Conservation (phyloP, 2,329 filamentous ascomycete genomes). For the Myriosclerotinia duriaeana region DNA sequence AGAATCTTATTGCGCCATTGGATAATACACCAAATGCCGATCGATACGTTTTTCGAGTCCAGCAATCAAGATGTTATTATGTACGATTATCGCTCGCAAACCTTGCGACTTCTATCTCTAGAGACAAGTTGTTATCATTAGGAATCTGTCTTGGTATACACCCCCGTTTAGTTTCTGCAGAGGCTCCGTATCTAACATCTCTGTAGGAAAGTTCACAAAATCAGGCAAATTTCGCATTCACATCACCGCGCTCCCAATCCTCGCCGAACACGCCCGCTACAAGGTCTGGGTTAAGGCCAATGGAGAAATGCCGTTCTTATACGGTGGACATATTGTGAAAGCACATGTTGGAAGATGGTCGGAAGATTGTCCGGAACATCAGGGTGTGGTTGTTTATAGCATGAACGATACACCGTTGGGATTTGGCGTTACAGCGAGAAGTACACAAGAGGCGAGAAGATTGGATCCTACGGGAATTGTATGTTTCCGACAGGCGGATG, state of each 20-base stretch:
- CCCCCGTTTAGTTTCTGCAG: not conserved
- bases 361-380: conserved; percentile 90
- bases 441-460: conserved; percentile 77
- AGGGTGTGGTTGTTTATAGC: conserved; percentile 83
- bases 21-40: conserved; percentile 67
- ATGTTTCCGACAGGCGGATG: conserved; percentile 88
- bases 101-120: conserved; percentile 79
- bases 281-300: conserved; percentile 98
- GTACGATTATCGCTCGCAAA: conserved; percentile 87
- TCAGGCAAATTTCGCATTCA: conserved; percentile 93
- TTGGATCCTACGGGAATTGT: conserved; percentile 88
- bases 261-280: conserved; percentile 88
- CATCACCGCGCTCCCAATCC: conserved; percentile 81
- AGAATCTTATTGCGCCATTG: conserved; percentile 75
- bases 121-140: conserved; percentile 80
- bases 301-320: conserved; percentile 96
- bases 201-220: conserved; percentile 86
- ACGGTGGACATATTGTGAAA: conserved; percentile 86
- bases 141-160: conserved; percentile 73
- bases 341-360: conserved; percentile 76
- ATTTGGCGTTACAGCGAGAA: conserved; percentile 88
- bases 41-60: conserved; percentile 81
- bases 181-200: conserved; percentile 26
- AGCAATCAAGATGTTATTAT: conserved; percentile 86
- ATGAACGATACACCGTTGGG: conserved; percentile 95